Evolutionary conservation across 495 filamentous ascomycete species (phyloP).

Genomic region (Trichoderma gamsii): DNA sequence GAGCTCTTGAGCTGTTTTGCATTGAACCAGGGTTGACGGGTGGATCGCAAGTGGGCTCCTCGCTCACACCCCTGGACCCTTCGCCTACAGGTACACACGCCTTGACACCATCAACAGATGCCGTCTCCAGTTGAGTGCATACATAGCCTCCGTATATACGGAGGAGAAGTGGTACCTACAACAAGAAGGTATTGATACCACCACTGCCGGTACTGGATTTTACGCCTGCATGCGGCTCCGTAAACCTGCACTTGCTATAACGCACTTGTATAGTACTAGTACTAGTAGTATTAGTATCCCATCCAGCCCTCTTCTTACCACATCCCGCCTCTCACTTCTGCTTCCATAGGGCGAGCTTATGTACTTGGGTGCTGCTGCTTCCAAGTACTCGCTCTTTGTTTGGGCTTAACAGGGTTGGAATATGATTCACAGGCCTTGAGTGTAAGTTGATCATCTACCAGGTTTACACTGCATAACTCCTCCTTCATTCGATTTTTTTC

Average conservation of each 20-base stretch:
- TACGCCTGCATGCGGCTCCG: constrained; percentile 7
- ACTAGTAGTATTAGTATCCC: constrained; percentile 5
- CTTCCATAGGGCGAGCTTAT: not conserved
- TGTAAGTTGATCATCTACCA: not conserved
- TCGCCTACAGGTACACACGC: not conserved
- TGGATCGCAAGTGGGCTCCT: constrained; percentile 8
- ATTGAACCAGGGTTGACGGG: constrained; percentile 6
- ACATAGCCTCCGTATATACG: not conserved
- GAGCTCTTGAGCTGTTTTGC: constrained; percentile 5
- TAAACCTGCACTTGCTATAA: not conserved
- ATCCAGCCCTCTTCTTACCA: not conserved
- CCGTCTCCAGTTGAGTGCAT: constrained; percentile 3
- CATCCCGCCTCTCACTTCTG: not conserved
- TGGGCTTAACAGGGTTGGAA: constrained; percentile 1
- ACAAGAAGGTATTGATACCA: not conserved
- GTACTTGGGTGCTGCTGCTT: constrained; percentile 5
- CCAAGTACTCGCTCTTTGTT: constrained; percentile 6
- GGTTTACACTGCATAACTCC: not conserved
- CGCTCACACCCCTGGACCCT: not conserved
- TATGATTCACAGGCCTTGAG: constrained; percentile 8
- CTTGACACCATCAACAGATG: constrained; percentile 8
- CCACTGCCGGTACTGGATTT: not conserved
- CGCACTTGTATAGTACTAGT: not conserved
- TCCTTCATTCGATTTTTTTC: not conserved
- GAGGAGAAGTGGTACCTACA: not conserved